Evolutionary conservation across 805 yeast genomes (phyloP).

Genomic region (Candida hungchunana): DNA sequence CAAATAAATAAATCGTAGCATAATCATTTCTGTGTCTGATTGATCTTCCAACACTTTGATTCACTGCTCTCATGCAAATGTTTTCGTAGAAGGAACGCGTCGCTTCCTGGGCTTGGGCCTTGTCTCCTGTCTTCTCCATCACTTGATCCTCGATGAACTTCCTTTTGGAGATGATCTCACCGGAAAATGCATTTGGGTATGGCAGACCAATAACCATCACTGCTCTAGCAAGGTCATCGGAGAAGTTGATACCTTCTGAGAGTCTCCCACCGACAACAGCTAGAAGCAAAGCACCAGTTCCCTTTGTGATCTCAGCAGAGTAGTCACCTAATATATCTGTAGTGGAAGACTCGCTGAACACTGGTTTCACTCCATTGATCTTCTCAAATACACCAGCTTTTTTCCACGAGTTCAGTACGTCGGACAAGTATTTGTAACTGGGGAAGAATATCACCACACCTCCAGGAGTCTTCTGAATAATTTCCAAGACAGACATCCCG

Average conservation of each 20-base stretch:
- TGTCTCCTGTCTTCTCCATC: constrained; percentile 39
- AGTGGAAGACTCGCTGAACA: constrained; percentile 57
- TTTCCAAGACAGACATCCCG: constrained; percentile 43
- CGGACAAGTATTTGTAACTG: constrained; percentile 67
- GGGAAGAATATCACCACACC: constrained; percentile 86
- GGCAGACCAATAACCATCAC: constrained; percentile 88
- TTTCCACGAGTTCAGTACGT: constrained; percentile 53
- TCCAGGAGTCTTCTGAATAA: constrained; percentile 49
- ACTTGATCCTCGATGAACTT: constrained; percentile 55
- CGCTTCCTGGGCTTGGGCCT: constrained; percentile 40
- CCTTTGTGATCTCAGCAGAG: constrained; percentile 34
- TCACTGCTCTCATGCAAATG: constrained; percentile 84
- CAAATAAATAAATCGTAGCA: constrained; percentile 69
- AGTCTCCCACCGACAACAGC: constrained; percentile 91
- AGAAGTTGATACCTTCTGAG: constrained; percentile 91
- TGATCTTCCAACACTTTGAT: constrained; percentile 90
- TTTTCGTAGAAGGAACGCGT: constrained; percentile 68
- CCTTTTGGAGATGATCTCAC: constrained; percentile 72
- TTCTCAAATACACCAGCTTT: constrained; percentile 27
- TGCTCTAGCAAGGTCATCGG: constrained; percentile 82
- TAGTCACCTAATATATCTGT: constrained; percentile 49
- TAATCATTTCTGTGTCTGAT: constrained; percentile 82
- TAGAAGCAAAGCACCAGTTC: constrained; percentile 61
- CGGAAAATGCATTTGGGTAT: constrained; percentile 78
- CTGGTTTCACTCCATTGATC: constrained; percentile 37